Conservation (phyloP, 768 basidiomycete species). For the Lactarius psammicola region DNA sequence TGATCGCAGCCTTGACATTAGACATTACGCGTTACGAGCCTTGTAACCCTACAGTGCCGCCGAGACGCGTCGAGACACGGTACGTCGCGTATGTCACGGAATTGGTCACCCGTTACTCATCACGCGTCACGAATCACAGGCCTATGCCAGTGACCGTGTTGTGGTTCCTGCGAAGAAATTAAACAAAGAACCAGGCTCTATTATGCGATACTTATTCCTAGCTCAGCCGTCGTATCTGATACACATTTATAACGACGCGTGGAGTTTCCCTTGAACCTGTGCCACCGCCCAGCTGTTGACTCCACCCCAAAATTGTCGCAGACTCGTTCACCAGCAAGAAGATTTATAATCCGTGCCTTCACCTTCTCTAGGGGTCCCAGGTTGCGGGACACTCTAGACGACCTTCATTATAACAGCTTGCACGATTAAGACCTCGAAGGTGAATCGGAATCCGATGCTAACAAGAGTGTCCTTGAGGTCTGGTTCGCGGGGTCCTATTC, state of each 20-base stretch:
- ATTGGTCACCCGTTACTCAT: background rate
- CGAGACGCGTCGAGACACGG: background rate
- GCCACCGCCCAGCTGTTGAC: constrained; percentile 43
- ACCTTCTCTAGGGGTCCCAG: background rate
- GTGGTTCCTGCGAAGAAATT: background rate
- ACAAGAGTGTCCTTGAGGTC: constrained; percentile 24
- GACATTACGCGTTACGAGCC: constrained; percentile 24
- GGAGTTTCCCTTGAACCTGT: constrained; percentile 63
- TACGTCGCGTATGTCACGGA: background rate
- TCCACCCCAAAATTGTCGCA: constrained; percentile 29
- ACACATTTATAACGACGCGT: constrained; percentile 51
- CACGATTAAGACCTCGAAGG: background rate
- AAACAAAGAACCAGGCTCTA: background rate
- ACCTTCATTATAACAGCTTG: background rate
- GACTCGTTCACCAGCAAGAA: constrained; percentile 21
- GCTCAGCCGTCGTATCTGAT: background rate
- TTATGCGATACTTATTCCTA: background rate
- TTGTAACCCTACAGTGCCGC: no score
- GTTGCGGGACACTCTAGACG: constrained; percentile 8
- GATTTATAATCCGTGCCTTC: background rate
- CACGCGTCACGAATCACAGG: background rate
- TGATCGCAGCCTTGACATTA: constrained; percentile 20
- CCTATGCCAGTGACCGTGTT: no score
- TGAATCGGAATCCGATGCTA: background rate
- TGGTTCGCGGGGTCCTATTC: constrained; percentile 27